Base-by-base conservation (phyloP, 225 moss, liverwort and hornwort genomes). In the Sphagnum contortum region DNA sequence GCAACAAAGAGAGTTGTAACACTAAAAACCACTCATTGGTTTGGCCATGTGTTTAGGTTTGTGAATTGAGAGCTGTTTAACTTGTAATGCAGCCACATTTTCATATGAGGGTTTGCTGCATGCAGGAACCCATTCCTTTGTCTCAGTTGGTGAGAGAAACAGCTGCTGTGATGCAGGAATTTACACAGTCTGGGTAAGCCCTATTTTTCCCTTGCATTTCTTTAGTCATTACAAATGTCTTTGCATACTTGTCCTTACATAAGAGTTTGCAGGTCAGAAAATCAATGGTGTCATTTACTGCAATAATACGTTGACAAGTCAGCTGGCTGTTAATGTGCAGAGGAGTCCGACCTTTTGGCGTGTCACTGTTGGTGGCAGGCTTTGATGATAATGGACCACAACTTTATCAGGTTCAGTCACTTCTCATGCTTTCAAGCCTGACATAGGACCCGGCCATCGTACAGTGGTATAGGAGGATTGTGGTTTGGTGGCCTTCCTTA, bases 341-440 rank as follows among this genome's bases (percentile, higher is more conserved):
- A 75, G 96, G 96, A 64, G 96, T 98, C 57, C 69, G 96, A 80
- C 93, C 96, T 47, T 98, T 98, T 54, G 96, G 96, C 74, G 96
- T 93, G 2, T 98, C 92, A 44, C 74, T 98, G 54, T 70, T 98
- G 49, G 82, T 98, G 44, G 96, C 96, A 69, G 96, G 96, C 55
- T 98, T 84, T 81, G 96, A 98, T 70, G 96, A 98, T 64, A 98
- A 84, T 49, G 92, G 96, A 65, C 96, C 96, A 57, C 96, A 93
- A 72, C 89, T 98, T 50, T 98, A 90, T 60, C 96, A 98, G 89
- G 96, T 91, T 60, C 6, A 60, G 56, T 57, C 53, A 3, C 5
- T 8, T 12, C 9, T 57, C 57, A 58, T 57, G 55, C 14, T 29
- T 29, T 29, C 29, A 29, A 29, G 29, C 29, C 29, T 29, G 29